Base-by-base conservation (phyloP, 805 yeast genomes). In the Candida nitratophila region DNA sequence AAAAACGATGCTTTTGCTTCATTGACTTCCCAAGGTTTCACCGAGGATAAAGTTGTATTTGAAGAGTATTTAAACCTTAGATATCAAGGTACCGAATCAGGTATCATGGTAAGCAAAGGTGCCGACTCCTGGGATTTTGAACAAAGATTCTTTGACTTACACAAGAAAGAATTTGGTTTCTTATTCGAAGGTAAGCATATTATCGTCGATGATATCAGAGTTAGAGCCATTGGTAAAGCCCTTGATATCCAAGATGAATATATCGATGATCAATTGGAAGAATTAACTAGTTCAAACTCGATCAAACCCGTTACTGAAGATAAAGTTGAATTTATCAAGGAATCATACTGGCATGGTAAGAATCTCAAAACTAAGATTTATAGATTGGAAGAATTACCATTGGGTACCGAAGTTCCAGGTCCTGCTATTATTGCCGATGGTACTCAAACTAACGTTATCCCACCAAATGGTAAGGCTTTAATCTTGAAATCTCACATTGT, bases 71-170 rank as follows among this genome's bases (percentile, higher is more conserved):
- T 89, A 49, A 89, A 89, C 57, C 66, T 89, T 71, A 73, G 95
- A 55, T 90, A 86, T 57, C 78, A 78, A 49, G 96, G 96, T 9
- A 83, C 96, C n/a, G 96, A 90, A 56, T 84, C 96, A 2, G 81
- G 84, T 35, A 65, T 90, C 49, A 83, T 89, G 85, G 77, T 85
- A n/a, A 47, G 53, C 5, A 61, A 55, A 19, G 58, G 55, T 8
- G 51, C 52, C 24, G 42, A 39, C 1, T 40, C 35, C 11, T 55
- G 56, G 56, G 64, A 68, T 24, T 76, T 73, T 52, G 54, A 60
- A 16, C 57, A 63, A 32, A 68, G 69, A 40, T 86, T 83, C 58
- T 62, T 71, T 38, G 67, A 69, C 14, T 64, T 70, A 44, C 95
- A 86, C 56, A 67, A 73, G 49, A 70, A 78, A 46, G 93, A 86